Evolutionary conservation across 2,329 filamentous ascomycete genomes (phyloP).

Genomic region (Fusarium phyllophilum): DNA sequence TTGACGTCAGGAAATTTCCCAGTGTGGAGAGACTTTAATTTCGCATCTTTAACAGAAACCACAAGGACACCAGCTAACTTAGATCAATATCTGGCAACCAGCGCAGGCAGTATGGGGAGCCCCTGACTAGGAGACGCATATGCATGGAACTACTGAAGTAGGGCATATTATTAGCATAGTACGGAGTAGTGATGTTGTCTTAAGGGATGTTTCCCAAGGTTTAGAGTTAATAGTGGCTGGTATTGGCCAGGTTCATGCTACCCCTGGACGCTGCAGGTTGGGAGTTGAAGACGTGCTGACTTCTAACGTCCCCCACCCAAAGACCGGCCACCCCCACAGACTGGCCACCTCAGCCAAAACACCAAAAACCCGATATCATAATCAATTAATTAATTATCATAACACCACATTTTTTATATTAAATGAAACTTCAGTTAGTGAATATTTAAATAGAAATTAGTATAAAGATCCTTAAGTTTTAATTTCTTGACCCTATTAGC

Average conservation of each 20-base stretch:
- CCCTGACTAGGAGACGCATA: conserved; percentile 33
- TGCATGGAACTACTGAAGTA: conserved; percentile 23
- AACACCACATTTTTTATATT: too few species aligned
- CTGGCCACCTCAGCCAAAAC: too few species aligned
- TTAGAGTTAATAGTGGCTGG: not conserved
- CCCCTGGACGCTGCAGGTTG: conserved; percentile 31
- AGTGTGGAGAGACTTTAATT: conserved; percentile 38
- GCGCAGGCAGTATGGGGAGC: not conserved
- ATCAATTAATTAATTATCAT: too few species aligned
- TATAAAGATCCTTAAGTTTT: not conserved
- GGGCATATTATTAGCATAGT: conserved; percentile 19
- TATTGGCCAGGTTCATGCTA: conserved; percentile 13
- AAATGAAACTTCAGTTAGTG: not conserved
- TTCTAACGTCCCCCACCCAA: too few species aligned
- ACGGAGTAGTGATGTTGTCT: not conserved
- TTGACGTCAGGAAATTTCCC: conserved; percentile 42
- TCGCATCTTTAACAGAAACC: conserved; percentile 20
- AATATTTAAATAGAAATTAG: not conserved
- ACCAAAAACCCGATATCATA: too few species aligned
- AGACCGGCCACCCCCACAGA: too few species aligned
- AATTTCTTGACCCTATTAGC: not conserved
- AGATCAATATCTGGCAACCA: not conserved
- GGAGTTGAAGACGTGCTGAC: not conserved
- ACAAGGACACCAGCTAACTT: not conserved
- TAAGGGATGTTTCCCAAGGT: conserved; percentile 11